Conservation (phyloP, 1,139 yeast genomes). For the Saccharomyces hybrid region DNA sequence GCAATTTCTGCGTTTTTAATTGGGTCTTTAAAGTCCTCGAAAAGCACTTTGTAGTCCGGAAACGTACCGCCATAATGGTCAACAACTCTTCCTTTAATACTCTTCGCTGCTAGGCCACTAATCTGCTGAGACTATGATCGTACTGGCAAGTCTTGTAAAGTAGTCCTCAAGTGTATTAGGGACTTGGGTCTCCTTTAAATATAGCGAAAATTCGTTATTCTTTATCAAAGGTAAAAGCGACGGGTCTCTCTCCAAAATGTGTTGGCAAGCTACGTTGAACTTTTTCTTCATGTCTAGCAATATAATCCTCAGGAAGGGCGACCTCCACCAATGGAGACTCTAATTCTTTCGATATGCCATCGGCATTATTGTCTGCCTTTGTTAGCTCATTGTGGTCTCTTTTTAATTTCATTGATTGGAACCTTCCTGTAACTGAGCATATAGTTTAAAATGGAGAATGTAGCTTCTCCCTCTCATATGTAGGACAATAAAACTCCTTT, state of each 20-base stretch:
- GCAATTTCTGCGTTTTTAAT: constrained; percentile 44
- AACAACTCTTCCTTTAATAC: constrained; percentile 49
- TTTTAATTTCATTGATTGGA: neutral
- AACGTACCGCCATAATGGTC: constrained; percentile 34
- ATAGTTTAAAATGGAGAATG: neutral
- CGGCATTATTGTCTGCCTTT: neutral
- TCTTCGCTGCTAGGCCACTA: constrained; percentile 72
- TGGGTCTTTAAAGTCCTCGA: constrained; percentile 18
- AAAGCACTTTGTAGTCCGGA: constrained; percentile 49
- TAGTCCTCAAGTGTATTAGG: constrained; percentile 28
- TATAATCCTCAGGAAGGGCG: constrained; percentile 35
- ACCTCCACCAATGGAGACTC: neutral
- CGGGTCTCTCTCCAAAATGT: constrained; percentile 40
- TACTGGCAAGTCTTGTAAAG: constrained; percentile 40
- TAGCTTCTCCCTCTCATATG: neutral
- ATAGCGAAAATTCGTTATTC: constrained; percentile 23
- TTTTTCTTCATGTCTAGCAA: constrained; percentile 37
- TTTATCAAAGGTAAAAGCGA: constrained; percentile 34
- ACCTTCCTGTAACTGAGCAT: neutral
- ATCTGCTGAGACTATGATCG: constrained; percentile 72
- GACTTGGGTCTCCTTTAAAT: constrained; percentile 15
- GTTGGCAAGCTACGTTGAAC: constrained; percentile 40
- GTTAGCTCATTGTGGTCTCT: neutral
- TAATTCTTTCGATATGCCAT: neutral
- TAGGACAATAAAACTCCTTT: neutral